A percentile compares a stretch with the other conserved stretches of the same genome.
Conservation (phyloP, 371 early-diverging fungal species). For the Circinella minor region DNA sequence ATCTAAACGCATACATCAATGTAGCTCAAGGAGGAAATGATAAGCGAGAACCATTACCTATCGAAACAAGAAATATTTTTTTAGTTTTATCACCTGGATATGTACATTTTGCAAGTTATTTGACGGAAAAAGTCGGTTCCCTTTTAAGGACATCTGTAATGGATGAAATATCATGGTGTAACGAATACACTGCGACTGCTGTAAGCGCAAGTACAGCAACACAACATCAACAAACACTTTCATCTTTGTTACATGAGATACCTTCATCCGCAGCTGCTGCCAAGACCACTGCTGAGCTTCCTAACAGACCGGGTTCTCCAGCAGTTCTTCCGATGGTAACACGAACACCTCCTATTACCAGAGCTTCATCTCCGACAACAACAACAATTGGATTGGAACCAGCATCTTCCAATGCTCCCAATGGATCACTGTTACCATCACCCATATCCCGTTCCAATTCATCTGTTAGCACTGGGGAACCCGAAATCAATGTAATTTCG, state of each 20-base stretch:
- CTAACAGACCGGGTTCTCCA: background rate
- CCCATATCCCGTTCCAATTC: background rate
- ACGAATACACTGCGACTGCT: background rate
- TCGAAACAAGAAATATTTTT: conserved; percentile 30
- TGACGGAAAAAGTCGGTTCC: conserved; percentile 53
- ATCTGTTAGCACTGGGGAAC: background rate
- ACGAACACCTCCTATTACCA: background rate
- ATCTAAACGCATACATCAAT: conserved; percentile 39
- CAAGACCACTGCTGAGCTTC: conserved; percentile 5
- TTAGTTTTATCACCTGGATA: conserved; percentile 58
- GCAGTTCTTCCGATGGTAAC: background rate
- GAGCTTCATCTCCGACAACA: background rate
- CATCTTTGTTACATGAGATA: background rate
- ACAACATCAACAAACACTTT: background rate
- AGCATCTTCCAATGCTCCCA: background rate
- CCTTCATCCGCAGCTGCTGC: conserved; percentile 6
- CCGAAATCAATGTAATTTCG: background rate
- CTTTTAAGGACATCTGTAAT: conserved; percentile 25
- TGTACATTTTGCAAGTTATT: conserved; percentile 55
- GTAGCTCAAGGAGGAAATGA: conserved; percentile 1
- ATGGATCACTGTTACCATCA: no score
- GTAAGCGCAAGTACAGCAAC: background rate
- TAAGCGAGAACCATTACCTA: background rate
- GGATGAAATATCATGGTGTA: background rate
- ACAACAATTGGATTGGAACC: background rate